These are phyloP conservation scores for Aspergillus sp. DNA, from an alignment of 2,329 filamentous ascomycete species.

Conservation along the genomic window DNA sequence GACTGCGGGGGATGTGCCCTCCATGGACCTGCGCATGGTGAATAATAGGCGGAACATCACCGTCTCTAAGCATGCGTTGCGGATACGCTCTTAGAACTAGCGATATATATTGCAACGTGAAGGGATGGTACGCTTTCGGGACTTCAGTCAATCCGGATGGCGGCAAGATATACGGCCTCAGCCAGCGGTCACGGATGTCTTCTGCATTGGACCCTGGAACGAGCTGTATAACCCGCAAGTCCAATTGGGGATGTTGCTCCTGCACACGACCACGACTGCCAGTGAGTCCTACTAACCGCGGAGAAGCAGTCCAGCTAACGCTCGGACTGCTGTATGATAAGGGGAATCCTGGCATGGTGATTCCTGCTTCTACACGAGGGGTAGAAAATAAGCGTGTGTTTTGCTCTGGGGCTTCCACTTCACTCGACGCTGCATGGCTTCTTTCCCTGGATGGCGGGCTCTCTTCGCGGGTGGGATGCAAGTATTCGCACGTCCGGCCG, in stretches of 20 bases:
- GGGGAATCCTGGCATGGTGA: background rate
- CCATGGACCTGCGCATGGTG: slow-evolving; percentile 20
- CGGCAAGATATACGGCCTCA: slow-evolving; percentile 22
- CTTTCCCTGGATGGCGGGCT: background rate
- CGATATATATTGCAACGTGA: slow-evolving; percentile 24
- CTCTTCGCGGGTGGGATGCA: background rate
- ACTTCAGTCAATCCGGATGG: slow-evolving; percentile 15
- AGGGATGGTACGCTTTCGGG: slow-evolving; percentile 21
- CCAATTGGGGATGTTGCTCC: background rate
- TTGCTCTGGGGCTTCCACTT: background rate
- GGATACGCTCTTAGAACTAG: slow-evolving; percentile 26
- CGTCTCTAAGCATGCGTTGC: slow-evolving; percentile 15
- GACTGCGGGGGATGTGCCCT: slow-evolving; percentile 8
- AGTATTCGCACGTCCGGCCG: slow-evolving; percentile 17
- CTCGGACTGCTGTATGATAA: background rate
- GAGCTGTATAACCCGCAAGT: slow-evolving; percentile 17
- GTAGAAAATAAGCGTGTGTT: background rate
- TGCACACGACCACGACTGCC: background rate
- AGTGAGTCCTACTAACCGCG: background rate
- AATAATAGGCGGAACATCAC: slow-evolving; percentile 23
- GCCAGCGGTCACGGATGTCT: slow-evolving; percentile 29
- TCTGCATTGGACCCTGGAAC: slow-evolving; percentile 18
- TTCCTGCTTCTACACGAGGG: background rate
- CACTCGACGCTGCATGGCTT: background rate
- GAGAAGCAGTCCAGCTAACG: background rate